Conservation (phyloP, 768 basidiomycete genomes). For the Agaricus subrufescens region DNA sequence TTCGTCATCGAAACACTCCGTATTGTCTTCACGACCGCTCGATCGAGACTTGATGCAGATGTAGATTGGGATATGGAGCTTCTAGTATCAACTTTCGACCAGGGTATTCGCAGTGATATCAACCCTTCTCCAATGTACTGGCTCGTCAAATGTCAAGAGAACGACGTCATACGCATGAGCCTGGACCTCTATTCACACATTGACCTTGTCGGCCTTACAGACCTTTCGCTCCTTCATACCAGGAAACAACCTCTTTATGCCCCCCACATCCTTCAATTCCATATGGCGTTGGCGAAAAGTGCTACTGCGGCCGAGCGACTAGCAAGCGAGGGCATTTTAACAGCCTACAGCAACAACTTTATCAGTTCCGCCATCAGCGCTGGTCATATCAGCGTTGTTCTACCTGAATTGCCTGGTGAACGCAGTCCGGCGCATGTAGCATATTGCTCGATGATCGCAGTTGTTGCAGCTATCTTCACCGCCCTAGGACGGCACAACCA, state of each 20-base stretch:
- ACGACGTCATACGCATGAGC: conserved; percentile 70
- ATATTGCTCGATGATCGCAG: conserved; percentile 82
- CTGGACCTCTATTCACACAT: conserved; percentile 67
- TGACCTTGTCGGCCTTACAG: conserved; percentile 67
- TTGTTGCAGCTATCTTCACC: conserved; percentile 68
- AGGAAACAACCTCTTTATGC: conserved; percentile 69
- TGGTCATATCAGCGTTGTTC: conserved; percentile 61
- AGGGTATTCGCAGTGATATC: conserved; percentile 67
- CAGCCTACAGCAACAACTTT: conserved; percentile 79
- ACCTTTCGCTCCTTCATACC: conserved; percentile 55
- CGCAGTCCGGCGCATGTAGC: conserved; percentile 75
- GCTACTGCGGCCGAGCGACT: conserved; percentile 79
- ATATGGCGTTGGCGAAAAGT: conserved; percentile 77
- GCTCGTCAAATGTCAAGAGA: conserved; percentile 78
- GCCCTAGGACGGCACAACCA: conserved; percentile 62
- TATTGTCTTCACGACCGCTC: conserved; percentile 61
- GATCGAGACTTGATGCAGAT: conserved; percentile 50
- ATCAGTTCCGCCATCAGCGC: conserved; percentile 74
- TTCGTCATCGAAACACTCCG: conserved; percentile 67
- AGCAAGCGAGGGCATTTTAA: conserved; percentile 75
- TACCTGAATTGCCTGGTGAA: conserved; percentile 69
- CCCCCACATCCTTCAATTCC: conserved; percentile 78
- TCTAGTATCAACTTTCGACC: conserved; percentile 78
- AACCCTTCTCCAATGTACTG: conserved; percentile 67
- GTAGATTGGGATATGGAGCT: conserved; percentile 80